Percentiles rank a stretch among this genome's conserved stretches.
phyloP scores from a whole-genome alignment of 2,329 filamentous ascomycete genomes.

The Leptographium galeiforme region DNA sequence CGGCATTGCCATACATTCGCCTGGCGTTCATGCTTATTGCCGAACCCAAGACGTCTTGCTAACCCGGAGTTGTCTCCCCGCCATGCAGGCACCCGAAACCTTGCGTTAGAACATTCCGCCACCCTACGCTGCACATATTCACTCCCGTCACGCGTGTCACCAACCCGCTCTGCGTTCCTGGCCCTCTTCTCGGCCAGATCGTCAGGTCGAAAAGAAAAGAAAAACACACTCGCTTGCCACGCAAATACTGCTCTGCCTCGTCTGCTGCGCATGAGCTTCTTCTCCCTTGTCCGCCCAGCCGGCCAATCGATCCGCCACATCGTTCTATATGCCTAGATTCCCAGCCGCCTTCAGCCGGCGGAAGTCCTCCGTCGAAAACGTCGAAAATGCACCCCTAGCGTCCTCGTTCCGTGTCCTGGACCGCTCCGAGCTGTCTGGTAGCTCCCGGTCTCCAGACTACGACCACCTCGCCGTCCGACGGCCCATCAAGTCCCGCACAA shows the following conservation, averaged over 20 bases:
- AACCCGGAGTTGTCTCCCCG: conserved; percentile 14
- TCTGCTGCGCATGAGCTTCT: not conserved
- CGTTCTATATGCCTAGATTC: conserved; percentile 47
- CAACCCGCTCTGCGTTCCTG: not conserved
- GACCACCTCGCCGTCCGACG: conserved; percentile 27
- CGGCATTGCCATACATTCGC: conserved; percentile 5
- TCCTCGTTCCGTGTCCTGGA: conserved; percentile 47
- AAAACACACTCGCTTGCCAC: not conserved
- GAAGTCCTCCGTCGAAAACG: conserved; percentile 43
- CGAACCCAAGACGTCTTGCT: conserved; percentile 11
- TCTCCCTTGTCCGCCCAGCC: not conserved
- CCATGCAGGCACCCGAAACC: conserved; percentile 23
- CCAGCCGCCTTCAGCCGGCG: conserved; percentile 44
- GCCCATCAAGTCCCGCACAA: conserved; percentile 22
- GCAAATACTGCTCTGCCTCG: not conserved
- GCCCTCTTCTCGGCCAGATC: not conserved
- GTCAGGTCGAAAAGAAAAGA: not conserved
- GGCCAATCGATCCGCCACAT: conserved; percentile 1
- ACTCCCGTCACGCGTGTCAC: not conserved
- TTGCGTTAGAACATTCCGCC: conserved; percentile 6
- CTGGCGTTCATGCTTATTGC: not conserved
- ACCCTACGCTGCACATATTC: not conserved
- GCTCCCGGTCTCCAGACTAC: conserved; percentile 35
- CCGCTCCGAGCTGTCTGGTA: conserved; percentile 29
- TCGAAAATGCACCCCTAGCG: conserved; percentile 35